Evolutionary conservation across 2,329 filamentous ascomycete genomes (phyloP), one percentile per base, ranked within the genome.

Genomic region (Periconia sp.): DNA sequence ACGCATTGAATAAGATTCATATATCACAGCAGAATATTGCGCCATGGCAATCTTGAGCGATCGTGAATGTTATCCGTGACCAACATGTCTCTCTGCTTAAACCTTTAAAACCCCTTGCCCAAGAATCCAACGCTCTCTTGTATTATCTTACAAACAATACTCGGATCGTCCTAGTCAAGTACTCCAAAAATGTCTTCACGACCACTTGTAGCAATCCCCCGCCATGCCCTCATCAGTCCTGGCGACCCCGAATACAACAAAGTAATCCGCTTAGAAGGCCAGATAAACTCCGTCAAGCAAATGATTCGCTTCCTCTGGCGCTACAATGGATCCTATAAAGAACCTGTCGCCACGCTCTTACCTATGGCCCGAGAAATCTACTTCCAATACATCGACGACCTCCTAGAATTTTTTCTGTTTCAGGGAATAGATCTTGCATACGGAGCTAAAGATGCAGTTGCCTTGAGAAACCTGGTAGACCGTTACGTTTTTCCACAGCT

Each of bases 231-330:
- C 17, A 30, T 40, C 19, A n/a, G 36, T 13, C 42, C 38, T 6
- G 8, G 22, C 3, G 16, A 21, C 19, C 19, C 36, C 11, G 30
- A 8, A 3, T 50, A 28, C 35, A 46, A 43, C 38, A n/a, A 15
- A 19, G 34, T 50, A 11, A 31, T 50, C n/a, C 30, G 42, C 15
- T 30, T 43, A 6, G 46, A 50, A 39, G 46, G 46, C 21, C 46
- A 49, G 18, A 42, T 46, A 19, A 11, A 18, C 2, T 21, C 33
- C n/a, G 33, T 36, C 16, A 19, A 34, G 12, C 6, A 35, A 8
- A 32, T 46, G 5, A n/a, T 42, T 0, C 15, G 18, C n/a, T 50
- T 41, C 30, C 26, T 46, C 23, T 34, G 13, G 30, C 16, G 18
- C 16, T 33, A 30, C 18, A 18, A 29, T 7, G 9, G 9, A 10